Percentiles rank a stretch among this genome's conserved stretches.
phyloP scores from a whole-genome alignment of 768 basidiomycete genomes.

The Lentinula boryana region DNA sequence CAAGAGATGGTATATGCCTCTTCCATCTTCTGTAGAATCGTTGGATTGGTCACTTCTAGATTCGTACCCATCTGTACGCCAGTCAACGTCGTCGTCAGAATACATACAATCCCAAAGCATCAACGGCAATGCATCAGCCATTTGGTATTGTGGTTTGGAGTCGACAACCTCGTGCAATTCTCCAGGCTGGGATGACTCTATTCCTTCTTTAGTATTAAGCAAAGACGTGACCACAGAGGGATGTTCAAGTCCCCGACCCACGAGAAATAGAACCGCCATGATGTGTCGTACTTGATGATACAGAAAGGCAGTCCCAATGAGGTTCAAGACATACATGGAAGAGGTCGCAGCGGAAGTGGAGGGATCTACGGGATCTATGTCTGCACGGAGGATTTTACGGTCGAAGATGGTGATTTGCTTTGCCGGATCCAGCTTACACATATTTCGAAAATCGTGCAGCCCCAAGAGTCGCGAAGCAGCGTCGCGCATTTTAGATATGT shows the following conservation, averaged over 20 bases:
- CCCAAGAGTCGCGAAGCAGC: conserved; percentile 73
- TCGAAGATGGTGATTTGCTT: conserved; percentile 86
- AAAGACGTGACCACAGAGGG: conserved; percentile 67
- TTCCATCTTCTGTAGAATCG: conserved; percentile 13
- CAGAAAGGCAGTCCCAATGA: conserved; percentile 83
- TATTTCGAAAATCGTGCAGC: conserved; percentile 92
- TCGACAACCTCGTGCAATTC: conserved; percentile 46
- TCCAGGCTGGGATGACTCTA: conserved; percentile 26
- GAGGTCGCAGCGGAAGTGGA: conserved; percentile 6
- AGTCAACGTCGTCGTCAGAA: conserved; percentile 55
- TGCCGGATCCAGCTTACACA: conserved; percentile 87
- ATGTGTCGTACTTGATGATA: conserved; percentile 97
- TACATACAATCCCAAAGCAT: conserved; percentile 91
- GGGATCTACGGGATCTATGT: conserved; percentile 43
- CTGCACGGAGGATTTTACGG: conserved; percentile 62
- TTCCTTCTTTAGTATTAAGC: conserved; percentile 59
- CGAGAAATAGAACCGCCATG: conserved; percentile 85
- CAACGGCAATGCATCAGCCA: conserved; percentile 89
- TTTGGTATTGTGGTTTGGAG: conserved; percentile 84
- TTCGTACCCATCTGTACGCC: conserved; percentile 57
- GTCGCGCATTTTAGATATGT: conserved; percentile 68
- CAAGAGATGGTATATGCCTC: conserved; percentile 42
- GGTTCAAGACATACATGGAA: conserved; percentile 68
- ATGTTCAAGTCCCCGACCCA: conserved; percentile 74
- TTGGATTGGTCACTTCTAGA: conserved; percentile 16